These are phyloP conservation scores for Aeschynomene evenia DNA, from an alignment of 306 rosid genomes.

Conservation along the genomic window DNA sequence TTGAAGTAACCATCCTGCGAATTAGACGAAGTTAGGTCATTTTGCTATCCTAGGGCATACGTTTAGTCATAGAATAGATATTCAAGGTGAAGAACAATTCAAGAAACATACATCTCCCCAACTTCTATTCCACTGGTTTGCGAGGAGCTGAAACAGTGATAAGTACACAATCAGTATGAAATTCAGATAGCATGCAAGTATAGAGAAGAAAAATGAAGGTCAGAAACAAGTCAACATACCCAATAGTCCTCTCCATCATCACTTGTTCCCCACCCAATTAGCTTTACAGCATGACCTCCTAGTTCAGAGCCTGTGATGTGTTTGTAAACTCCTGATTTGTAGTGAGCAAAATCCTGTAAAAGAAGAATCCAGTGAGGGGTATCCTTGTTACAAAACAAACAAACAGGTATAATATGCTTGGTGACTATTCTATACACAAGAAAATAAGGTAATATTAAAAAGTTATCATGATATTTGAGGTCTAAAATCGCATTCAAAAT, in stretches of 20 bases:
- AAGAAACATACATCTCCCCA: slow-evolving; percentile 90
- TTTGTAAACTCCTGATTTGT: slow-evolving; percentile 95
- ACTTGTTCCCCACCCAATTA: slow-evolving; percentile 95
- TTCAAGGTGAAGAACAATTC: slow-evolving; percentile 26
- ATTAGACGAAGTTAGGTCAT: slow-evolving; percentile 10
- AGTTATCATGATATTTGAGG: neutral
- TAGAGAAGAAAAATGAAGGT: neutral
- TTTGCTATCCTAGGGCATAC: slow-evolving; percentile 13
- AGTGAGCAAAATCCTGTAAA: slow-evolving; percentile 90
- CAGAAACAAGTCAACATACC: slow-evolving; percentile 50
- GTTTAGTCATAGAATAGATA: neutral
- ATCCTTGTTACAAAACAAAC: neutral
- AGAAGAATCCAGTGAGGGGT: slow-evolving; percentile 13
- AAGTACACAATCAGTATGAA: slow-evolving; percentile 30
- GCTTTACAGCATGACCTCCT: slow-evolving; percentile 97
- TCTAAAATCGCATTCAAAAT: neutral
- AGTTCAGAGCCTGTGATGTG: slow-evolving; percentile 63
- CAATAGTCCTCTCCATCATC: slow-evolving; percentile 85
- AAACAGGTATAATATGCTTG: neutral
- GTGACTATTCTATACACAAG: slow-evolving; percentile 1
- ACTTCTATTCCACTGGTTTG: slow-evolving; percentile 90
- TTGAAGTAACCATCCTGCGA: slow-evolving; percentile 95
- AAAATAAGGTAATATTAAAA: neutral
- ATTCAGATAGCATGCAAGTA: neutral
- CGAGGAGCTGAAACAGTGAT: slow-evolving; percentile 73